Percentiles rank a stretch among this genome's conserved stretches.
Evolutionary conservation across 2,329 filamentous ascomycete species (phyloP).

Genomic region (Penicillium brasilianum): DNA sequence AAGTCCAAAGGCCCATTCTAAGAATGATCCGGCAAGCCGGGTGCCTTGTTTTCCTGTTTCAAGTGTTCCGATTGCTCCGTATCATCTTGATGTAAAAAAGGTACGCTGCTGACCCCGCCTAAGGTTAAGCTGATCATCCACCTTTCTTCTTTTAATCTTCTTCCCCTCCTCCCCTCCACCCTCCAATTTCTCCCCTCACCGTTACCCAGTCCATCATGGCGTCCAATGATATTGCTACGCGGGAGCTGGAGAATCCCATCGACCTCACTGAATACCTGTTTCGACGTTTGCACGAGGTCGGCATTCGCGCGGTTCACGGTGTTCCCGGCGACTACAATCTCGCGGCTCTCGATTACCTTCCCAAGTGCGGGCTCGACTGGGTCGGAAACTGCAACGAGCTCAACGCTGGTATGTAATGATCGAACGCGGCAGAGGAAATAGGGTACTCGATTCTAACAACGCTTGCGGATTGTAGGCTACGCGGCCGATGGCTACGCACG

Average conservation of each 20-base stretch:
- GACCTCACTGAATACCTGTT: slow-evolving; percentile 58
- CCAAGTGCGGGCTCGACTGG: slow-evolving; percentile 60
- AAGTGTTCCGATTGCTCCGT: slow-evolving; percentile 8
- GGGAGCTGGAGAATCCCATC: slow-evolving; percentile 51
- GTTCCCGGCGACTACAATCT: slow-evolving; percentile 72
- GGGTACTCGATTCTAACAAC: background rate
- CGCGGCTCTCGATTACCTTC: slow-evolving; percentile 62
- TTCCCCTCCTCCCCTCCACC: slow-evolving; percentile 1
- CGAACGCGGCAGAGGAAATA: background rate
- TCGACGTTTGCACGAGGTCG: slow-evolving; percentile 54
- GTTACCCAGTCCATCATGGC: slow-evolving; percentile 29
- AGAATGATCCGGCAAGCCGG: slow-evolving; percentile 1
- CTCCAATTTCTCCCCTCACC: background rate
- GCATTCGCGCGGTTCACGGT: slow-evolving; percentile 56
- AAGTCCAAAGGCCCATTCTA: background rate
- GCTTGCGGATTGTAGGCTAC: slow-evolving; percentile 57
- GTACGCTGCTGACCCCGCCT: background rate
- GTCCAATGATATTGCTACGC: slow-evolving; percentile 50
- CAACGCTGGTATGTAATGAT: slow-evolving; percentile 55
- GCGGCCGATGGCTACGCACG: slow-evolving; percentile 81
- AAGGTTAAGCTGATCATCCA: background rate
- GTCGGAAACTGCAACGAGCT: slow-evolving; percentile 67
- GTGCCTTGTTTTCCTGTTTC: background rate
- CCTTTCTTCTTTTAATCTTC: slow-evolving; percentile 5
- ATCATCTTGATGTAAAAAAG: slow-evolving; percentile 4